Percentiles rank a stretch among this genome's conserved stretches.
Evolutionary conservation across 2,329 filamentous ascomycete genomes (phyloP).

Genomic region (Amesomyces nigricolor): DNA sequence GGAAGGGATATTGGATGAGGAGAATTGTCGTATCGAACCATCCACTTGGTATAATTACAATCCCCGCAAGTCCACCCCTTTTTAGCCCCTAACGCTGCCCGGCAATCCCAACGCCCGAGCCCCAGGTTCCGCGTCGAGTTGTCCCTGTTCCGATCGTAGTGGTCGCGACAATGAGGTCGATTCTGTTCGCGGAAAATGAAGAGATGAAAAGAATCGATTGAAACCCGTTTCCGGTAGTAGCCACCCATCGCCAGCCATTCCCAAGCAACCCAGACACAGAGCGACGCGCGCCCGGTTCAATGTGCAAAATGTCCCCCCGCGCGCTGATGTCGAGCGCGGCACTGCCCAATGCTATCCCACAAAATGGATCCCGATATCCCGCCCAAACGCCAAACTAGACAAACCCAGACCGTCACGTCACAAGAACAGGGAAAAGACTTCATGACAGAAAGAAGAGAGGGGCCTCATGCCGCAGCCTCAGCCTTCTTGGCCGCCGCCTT

Average conservation of each 20-base stretch:
- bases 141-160: background rate
- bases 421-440: constrained; percentile 33
- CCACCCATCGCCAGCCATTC: background rate
- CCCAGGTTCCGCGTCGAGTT: background rate
- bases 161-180: background rate
- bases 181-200: background rate
- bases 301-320: constrained; percentile 7
- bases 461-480: constrained; percentile 24
- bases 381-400: constrained; percentile 24
- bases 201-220: background rate
- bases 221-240: background rate
- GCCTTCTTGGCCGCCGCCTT: constrained; percentile 41
- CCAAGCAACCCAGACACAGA: background rate
- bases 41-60: constrained; percentile 26
- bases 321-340: constrained; percentile 7
- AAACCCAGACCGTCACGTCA: constrained; percentile 18
- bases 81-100: background rate
- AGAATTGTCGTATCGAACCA: constrained; percentile 21
- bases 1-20: constrained; percentile 13
- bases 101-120: constrained; percentile 9
- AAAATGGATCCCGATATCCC: constrained; percentile 15
- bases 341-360: constrained; percentile 18
- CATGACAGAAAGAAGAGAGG: constrained; percentile 30
- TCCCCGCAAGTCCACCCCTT: background rate
- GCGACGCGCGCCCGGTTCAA: background rate